A percentile compares a stretch with the other conserved stretches of the same genome.
These are phyloP conservation scores for Trichophyton simii DNA, from an alignment of 2,329 filamentous ascomycete species.

Conservation along the genomic window DNA sequence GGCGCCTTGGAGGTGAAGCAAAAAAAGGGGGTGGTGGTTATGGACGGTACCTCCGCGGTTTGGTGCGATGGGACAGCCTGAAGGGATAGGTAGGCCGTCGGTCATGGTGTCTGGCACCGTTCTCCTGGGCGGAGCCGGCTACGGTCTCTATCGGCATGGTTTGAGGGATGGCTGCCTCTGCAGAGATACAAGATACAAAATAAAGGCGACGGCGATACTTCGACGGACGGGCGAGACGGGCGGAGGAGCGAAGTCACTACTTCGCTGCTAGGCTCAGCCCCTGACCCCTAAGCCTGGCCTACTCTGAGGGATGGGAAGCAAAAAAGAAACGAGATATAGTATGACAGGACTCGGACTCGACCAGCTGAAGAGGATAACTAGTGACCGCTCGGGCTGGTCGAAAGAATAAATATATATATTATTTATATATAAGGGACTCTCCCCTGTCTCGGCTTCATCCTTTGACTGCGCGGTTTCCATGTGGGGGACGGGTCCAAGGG, in stretches of 20 bases:
- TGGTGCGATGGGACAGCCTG: slow-evolving; percentile 15
- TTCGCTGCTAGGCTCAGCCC: not conserved
- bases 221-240: not conserved
- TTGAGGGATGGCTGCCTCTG: not conserved
- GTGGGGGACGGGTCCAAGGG: not conserved
- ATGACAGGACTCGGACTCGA: not conserved
- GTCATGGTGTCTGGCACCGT: slow-evolving; percentile 7
- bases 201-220: not conserved
- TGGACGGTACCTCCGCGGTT: slow-evolving; percentile 15
- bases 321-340: not conserved
- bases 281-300: not conserved
- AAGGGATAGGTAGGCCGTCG: slow-evolving; percentile 14
- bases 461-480: not conserved
- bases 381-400: not conserved
- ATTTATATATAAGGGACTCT: not conserved
- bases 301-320: not conserved
- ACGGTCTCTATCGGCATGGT: not conserved
- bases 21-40: not conserved
- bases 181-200: not conserved
- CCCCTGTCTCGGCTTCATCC: not conserved
- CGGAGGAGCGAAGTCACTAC: not conserved
- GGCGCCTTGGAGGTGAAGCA: too few relatives aligned
- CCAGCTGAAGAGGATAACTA: too few relatives aligned
- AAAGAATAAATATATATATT: not conserved
- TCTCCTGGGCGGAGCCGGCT: not conserved